Conservation (phyloP, 495 filamentous ascomycete genomes). For the Penicillium verhagenii region DNA sequence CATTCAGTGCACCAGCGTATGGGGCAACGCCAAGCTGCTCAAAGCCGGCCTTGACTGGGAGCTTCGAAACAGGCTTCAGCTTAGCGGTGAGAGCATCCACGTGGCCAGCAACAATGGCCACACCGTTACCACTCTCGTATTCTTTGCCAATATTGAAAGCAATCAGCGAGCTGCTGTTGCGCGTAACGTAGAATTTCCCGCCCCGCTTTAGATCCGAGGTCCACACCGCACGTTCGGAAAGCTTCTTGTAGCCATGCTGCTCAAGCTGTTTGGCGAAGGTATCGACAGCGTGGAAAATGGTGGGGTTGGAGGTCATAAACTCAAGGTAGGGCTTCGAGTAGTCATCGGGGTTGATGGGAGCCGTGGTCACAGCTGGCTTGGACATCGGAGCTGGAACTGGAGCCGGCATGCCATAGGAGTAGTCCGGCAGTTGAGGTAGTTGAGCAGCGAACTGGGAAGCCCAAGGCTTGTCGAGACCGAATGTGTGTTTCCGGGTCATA, state of each 20-base stretch:
- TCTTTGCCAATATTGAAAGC: conserved; percentile 81
- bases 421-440: conserved; percentile 23
- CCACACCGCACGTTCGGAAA: conserved; percentile 81
- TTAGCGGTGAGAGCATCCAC: conserved; percentile 87
- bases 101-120: conserved; percentile 79
- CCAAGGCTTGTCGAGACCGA: conserved; percentile 26
- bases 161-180: conserved; percentile 83
- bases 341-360: conserved; percentile 44
- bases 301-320: conserved; percentile 88
- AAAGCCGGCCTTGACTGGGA: conserved; percentile 78
- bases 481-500: conserved; percentile 30
- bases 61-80: conserved; percentile 84
- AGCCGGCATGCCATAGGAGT: conserved; percentile 1
- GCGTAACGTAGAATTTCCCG: conserved; percentile 83
- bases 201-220: conserved; percentile 67
- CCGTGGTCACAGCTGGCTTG: conserved; percentile 15
- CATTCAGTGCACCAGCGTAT: conserved; percentile 82
- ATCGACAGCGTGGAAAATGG: conserved; percentile 83
- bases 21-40: conserved; percentile 88
- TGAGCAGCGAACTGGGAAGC: conserved; percentile 22
- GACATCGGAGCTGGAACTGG: conserved; percentile 14
- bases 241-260: conserved; percentile 68
- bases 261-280: conserved; percentile 71
- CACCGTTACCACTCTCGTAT: conserved; percentile 84
- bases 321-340: conserved; percentile 84